Percentiles rank a stretch among this genome's conserved stretches.
Conservation (phyloP, 331 rosid genomes). For the Phaseolus coccineus region DNA sequence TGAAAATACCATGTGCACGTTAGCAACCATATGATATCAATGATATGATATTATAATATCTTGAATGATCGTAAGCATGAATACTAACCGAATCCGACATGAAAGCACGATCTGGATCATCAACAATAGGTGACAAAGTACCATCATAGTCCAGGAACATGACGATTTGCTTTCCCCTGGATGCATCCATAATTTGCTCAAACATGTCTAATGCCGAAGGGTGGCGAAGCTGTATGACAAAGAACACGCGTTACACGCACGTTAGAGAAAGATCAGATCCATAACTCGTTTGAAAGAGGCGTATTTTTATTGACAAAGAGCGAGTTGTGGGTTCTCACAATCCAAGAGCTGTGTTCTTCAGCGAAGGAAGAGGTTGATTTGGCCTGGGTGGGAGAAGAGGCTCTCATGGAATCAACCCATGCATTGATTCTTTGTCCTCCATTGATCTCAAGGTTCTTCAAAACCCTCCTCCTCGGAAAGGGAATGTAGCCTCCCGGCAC, state of each 20-base stretch:
- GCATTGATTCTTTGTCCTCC: constrained; percentile 70
- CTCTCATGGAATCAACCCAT: constrained; percentile 91
- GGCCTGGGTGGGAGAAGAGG: constrained; percentile 82
- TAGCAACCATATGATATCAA: not conserved
- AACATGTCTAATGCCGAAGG: constrained; percentile 95
- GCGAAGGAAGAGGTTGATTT: constrained; percentile 57
- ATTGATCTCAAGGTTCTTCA: constrained; percentile 73
- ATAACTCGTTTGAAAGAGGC: not conserved
- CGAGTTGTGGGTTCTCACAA: constrained; percentile 51
- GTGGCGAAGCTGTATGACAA: constrained; percentile 63
- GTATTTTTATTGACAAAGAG: not conserved
- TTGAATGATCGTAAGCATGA: not conserved
- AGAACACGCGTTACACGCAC: not conserved
- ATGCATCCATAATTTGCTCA: constrained; percentile 74
- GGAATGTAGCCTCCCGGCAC: constrained; percentile 60
- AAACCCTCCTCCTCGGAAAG: constrained; percentile 60
- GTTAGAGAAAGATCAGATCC: constrained; percentile 37
- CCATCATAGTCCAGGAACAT: constrained; percentile 96
- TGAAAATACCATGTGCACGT: not conserved
- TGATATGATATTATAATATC: constrained; percentile 18
- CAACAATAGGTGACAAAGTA: constrained; percentile 89
- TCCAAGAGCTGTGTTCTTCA: constrained; percentile 69
- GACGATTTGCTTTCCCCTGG: constrained; percentile 83
- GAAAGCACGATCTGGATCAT: constrained; percentile 87
- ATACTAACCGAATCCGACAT: constrained; percentile 79